Base-by-base conservation (phyloP, 2,329 filamentous ascomycete genomes). In the Penicillium sumatraense region DNA sequence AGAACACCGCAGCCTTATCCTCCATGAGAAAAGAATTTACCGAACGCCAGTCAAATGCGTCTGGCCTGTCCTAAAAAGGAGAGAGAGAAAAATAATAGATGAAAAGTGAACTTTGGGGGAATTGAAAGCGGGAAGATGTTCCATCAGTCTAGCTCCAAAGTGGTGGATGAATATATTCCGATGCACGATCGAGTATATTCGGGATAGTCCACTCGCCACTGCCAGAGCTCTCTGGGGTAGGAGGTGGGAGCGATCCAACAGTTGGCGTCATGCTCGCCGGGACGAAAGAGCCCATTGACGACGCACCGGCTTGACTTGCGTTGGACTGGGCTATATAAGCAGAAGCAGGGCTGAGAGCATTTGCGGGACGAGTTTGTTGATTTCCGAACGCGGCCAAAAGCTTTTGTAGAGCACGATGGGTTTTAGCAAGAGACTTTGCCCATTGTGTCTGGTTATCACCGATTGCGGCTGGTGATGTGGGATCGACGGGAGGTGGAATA, bases 131-230 rank as follows among this genome's bases (percentile, higher is more conserved):
- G 16, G 10, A n/a, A 36, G 18, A 10, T 23, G 40, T 27, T 10
- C 20, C 26, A 3, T 11, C 26, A 21, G 2, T 13, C 59, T 60
- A 75, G 33, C 72, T 65, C 78, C 78, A 80, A 11, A 80, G 62
- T 2, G 77, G 76, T 14, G 78, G 76, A 54, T 79, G 77, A 10
- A 80, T 78, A 60, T 79, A 80, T 63, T 80, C 76, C n/a, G 73
- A 68, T 31, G 77, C 77, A 13, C 77, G 70, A 54, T 79, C 77
- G 11, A 78, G 53, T n/a, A 80, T 64, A 54, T 76, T 79, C 3
- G 74, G 75, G 31, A 75, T 72, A 44, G 74, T 72, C 78, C 77
- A 80, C 54, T 80, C 77, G 20, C 74, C 70, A 53, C 77, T 78
- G 23, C 70, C 74, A n/a, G 76, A 76, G 59, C 76, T 79, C 55